Conservation (phyloP, 2,329 filamentous ascomycete genomes). For the Lasiodiplodia hormozganensis region DNA sequence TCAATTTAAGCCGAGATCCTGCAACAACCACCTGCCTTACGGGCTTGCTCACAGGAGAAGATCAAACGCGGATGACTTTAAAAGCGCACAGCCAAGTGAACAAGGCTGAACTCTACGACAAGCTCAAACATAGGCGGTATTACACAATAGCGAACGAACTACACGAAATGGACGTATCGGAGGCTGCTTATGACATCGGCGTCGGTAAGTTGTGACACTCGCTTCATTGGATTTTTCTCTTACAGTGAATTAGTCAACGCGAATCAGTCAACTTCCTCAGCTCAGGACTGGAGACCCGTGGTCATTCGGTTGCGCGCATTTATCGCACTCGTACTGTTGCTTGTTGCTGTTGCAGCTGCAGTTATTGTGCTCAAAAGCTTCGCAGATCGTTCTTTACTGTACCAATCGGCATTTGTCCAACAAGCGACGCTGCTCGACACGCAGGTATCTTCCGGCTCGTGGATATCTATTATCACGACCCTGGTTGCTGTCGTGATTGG, state of each 20-base stretch:
- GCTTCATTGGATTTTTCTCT: neutral
- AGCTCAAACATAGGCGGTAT: neutral
- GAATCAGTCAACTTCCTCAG: neutral
- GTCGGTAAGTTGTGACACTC: neutral
- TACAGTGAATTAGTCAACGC: neutral
- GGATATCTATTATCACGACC: neutral
- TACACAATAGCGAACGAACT: neutral
- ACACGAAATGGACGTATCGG: neutral
- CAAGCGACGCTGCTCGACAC: conserved; percentile 1
- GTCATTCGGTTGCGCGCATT: neutral
- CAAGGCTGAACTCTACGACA: neutral
- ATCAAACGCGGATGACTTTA: neutral
- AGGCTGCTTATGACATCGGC: neutral
- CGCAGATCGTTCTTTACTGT: neutral
- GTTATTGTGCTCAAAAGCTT: neutral
- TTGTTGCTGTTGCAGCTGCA: neutral
- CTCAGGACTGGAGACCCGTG: neutral
- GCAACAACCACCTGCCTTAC: neutral
- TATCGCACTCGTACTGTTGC: neutral
- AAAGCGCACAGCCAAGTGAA: neutral
- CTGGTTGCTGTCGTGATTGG: conserved; percentile 30
- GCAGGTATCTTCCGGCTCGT: neutral
- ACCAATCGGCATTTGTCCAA: conserved; percentile 3
- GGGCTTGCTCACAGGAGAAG: neutral
- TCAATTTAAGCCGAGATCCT: neutral